phyloP scores from a whole-genome alignment of 169 alveolate species.

The Plasmodium sp. region DNA sequence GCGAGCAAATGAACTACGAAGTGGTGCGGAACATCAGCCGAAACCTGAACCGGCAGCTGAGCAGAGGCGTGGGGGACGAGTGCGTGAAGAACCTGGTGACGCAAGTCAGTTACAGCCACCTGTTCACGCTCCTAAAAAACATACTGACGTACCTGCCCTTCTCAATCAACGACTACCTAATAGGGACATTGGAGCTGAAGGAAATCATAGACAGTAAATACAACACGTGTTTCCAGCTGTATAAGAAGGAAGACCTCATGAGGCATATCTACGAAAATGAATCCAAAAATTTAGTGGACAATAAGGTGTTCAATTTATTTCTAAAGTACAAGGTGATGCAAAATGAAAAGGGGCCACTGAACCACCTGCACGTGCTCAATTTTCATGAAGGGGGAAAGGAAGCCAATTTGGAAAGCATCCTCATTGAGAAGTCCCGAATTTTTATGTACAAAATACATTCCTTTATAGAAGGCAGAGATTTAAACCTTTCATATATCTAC shows the following conservation, averaged over 20 bases:
- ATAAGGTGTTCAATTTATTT: conserved; percentile 37
- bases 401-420: conserved; percentile 11
- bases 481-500: conserved; percentile 42
- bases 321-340: conserved; percentile 25
- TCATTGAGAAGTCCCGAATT: conserved; percentile 45
- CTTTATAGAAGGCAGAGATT: conserved; percentile 40
- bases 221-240: conserved; percentile 65
- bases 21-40: conserved; percentile 16
- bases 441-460: conserved; percentile 59
- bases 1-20: conserved; percentile 23
- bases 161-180: conserved; percentile 45
- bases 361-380: conserved; percentile 33
- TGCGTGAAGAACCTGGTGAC: conserved; percentile 34
- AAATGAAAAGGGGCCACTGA: conserved; percentile 21
- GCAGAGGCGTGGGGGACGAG: conserved; percentile 63
- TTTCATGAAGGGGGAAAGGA: conserved; percentile 14
- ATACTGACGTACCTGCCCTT: conserved; percentile 60
- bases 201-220: conserved; percentile 52
- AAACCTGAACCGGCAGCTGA: conserved; percentile 30
- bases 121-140: conserved; percentile 38
- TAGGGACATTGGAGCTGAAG: conserved; percentile 44
- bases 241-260: conserved; percentile 40
- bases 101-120: conserved; percentile 62
- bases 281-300: conserved; percentile 25
- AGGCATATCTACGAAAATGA: conserved; percentile 62